phyloP scores from a whole-genome alignment of 345 rosid genomes.

The Linum trigynum region DNA sequence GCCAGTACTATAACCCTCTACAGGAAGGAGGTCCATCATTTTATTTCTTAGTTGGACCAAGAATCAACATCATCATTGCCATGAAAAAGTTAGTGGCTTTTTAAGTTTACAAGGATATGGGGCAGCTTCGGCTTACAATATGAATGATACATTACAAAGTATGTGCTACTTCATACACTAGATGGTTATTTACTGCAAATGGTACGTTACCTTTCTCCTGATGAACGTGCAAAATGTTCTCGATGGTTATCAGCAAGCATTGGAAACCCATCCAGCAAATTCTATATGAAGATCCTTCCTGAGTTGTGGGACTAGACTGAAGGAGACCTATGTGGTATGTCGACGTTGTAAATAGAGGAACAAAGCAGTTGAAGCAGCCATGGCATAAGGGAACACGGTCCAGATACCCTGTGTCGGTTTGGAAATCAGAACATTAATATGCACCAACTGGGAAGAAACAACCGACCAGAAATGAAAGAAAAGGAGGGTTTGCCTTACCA shows the following conservation, averaged over 20 bases:
- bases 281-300: background rate
- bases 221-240: background rate
- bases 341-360: conserved; percentile 34
- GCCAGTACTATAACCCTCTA: no score
- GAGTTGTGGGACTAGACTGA: background rate
- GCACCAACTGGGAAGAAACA: background rate
- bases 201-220: no score
- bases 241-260: conserved; percentile 17
- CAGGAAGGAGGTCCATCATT: no score
- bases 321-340: conserved; percentile 22
- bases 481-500: conserved; percentile 35
- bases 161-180: no score
- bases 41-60: no score
- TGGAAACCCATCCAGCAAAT: conserved; percentile 16
- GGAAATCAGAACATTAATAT: conserved; percentile 3
- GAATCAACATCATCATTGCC: no score
- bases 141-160: no score
- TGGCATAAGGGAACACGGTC: conserved; percentile 65
- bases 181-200: no score
- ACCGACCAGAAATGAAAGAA: background rate
- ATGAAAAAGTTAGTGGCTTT: no score
- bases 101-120: no score
- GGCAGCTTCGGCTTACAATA: no score
- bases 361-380: conserved; percentile 64
- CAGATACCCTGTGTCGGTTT: conserved; percentile 55